Base-by-base conservation (phyloP, 2,329 filamentous ascomycete genomes). In the Aspergillus melleus region DNA sequence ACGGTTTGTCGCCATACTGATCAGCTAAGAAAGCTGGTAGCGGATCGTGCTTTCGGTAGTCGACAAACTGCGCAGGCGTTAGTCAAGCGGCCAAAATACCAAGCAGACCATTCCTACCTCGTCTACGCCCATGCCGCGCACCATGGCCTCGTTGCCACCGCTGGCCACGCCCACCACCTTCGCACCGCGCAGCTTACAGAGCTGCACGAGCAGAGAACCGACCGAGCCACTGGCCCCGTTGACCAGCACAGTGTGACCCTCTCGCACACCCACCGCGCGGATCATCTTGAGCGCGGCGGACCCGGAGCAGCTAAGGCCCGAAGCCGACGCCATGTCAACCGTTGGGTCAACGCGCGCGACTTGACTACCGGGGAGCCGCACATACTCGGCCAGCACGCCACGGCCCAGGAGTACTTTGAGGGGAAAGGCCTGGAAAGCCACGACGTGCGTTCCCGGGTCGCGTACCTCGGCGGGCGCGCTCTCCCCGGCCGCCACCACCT, bases 141-240 rank as follows among this genome's bases (percentile, higher is more conserved):
- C 63, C 56, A 65, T 58, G 0, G 50, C 44, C 61, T 65, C 63
- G 49, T 65, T 66, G 2, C 61, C 63, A 5, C 63, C 60, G 22
- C 64, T 66, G 16, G 61, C 64, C 8, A 66, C 62, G 12, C 61
- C 64, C 14, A 66, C 60, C 16, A 66, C 63, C 24, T 49, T 61
- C 4, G 60, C 64, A 2, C 63, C 63, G 22, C 61, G 57, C 4
- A 64, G 5, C 53, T 63, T 65, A 51, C 61, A 62, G 36, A 66
- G 29, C 49, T 65, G 64, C 54, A 66, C 63, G 2, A 66, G 55
- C 9, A 66, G 54, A 16, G 64, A 64, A 0, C 60, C 64, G 4
- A 62, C 63, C 5, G 64, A 66, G 6, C 64, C 63, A 39, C 64
- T 66, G 9, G 61, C 64, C 6, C 64, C 64, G 47, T 65, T 66